Evolutionary conservation across 805 yeast species (phyloP), one percentile per base, ranked within the genome.

Genomic region (Scheffersomyces coipomensis): DNA sequence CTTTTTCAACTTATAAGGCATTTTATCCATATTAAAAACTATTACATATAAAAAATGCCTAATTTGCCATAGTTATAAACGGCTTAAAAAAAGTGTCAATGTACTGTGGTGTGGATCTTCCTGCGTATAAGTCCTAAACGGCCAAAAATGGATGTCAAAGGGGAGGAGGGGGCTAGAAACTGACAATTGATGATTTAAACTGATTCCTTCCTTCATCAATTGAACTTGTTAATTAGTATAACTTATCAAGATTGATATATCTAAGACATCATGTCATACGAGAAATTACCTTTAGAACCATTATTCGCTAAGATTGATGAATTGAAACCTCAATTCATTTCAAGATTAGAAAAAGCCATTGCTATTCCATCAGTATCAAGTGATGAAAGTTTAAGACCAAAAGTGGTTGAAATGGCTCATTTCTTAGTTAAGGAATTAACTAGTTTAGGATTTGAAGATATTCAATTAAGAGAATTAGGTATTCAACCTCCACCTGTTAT

Each of bases 291-390:
- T 29, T 60, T 70, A 44, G 66, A 69, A 38, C 68, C 71, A n/a
- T 60, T 70, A 42, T 82, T 83, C 56, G 61, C 63, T 21, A 81
- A 84, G 60, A 83, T 88, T 49, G 86, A 83, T 49, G 83, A 78
- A 52, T 77, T 87, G 58, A 82, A 87, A 64, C 85, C 90, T 5
- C 64, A 73, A 45, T 90, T 85, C 71, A 79, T 86, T 51, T 68
- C 76, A 39, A 73, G 95, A 50, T 75, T 93, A 44, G 64, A 81
- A 31, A 73, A 83, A 36, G 97, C 97, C n/a, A 89, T 93, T 33
- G 85, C 88, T 43, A 93, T 91, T 51, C 95, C 96, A 34, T 90
- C 97, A 8, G 98, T 93, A 33, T 89, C 97, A 4, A 81, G 88
- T 29, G 99, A 93, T 59, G 95, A 89, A 56, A 62, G 81, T 10